Percentiles rank a stretch among this genome's conserved stretches.
Evolutionary conservation across 1,284 basidiomycete genomes (phyloP).

Genomic region (Trametes pubescens): DNA sequence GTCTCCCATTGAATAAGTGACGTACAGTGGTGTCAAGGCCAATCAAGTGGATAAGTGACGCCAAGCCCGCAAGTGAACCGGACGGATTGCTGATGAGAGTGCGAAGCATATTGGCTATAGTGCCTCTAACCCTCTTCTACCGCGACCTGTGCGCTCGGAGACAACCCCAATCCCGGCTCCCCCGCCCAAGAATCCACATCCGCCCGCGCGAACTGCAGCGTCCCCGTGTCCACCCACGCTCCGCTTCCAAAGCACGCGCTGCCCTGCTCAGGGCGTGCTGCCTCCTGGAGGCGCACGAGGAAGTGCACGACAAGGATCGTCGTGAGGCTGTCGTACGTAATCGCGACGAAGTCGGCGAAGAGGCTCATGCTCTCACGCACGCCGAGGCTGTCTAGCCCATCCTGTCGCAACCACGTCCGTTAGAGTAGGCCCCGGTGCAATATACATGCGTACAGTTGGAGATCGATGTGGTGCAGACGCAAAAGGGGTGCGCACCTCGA

Average conservation of each 20-base stretch:
- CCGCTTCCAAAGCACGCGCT: neutral
- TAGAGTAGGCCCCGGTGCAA: neutral
- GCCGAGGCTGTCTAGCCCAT: too few species aligned
- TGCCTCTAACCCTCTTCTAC: neutral
- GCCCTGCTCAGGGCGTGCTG: neutral
- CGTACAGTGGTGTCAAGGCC: too few species aligned
- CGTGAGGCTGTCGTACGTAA: neutral
- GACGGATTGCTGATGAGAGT: too few species aligned
- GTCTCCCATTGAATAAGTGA: too few species aligned
- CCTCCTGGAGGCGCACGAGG: neutral
- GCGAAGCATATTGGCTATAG: too few species aligned
- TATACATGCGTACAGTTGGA: neutral
- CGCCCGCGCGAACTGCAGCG: neutral
- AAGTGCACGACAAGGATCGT: neutral
- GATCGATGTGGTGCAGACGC: neutral
- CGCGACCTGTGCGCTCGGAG: too few species aligned
- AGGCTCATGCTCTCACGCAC: neutral
- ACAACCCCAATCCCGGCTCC: neutral
- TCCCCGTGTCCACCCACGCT: neutral
- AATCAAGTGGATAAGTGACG: too few species aligned
- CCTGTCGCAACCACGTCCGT: too few species aligned
- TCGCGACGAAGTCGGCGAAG: neutral
- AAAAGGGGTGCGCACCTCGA: neutral
- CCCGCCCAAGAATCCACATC: neutral
- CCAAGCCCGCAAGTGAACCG: too few species aligned